These are phyloP conservation scores for Phallus indusiatus DNA, from an alignment of 768 basidiomycete species.

Conservation along the genomic window DNA sequence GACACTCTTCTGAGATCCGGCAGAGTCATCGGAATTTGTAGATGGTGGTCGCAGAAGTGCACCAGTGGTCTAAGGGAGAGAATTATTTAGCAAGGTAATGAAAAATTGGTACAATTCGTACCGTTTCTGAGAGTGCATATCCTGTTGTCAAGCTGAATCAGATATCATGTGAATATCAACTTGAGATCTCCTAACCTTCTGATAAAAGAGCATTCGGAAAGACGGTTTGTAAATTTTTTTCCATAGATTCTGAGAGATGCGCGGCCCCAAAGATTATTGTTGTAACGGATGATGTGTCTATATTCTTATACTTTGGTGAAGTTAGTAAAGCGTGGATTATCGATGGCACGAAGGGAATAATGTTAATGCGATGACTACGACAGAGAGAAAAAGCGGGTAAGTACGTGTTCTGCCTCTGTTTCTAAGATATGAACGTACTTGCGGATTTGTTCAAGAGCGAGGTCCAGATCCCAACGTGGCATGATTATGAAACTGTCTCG, in stretches of 20 bases:
- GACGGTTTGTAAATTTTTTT: conserved; percentile 20
- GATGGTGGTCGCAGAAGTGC: not conserved
- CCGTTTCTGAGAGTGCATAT: too few relatives aligned
- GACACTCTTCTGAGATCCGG: conserved; percentile 44
- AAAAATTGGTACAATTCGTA: too few relatives aligned
- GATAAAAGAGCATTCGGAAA: conserved; percentile 31
- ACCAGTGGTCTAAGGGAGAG: conserved; percentile 17
- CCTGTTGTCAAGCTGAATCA: too few relatives aligned
- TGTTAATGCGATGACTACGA: conserved; percentile 45
- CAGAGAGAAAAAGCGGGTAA: not conserved
- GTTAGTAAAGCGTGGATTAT: conserved; percentile 55
- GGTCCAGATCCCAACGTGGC: conserved; percentile 49
- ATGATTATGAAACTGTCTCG: conserved; percentile 41
- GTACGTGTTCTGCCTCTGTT: not conserved
- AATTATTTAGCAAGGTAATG: conserved; percentile 30
- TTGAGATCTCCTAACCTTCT: conserved; percentile 62
- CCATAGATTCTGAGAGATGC: conserved; percentile 39
- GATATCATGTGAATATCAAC: conserved; percentile 18
- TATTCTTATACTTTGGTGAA: conserved; percentile 33
- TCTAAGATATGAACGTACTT: conserved; percentile 35
- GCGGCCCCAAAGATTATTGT: conserved; percentile 47
- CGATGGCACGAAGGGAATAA: conserved; percentile 49
- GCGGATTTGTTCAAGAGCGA: conserved; percentile 42
- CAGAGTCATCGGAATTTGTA: not conserved
- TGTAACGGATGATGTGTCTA: conserved; percentile 44